Conservation (phyloP, 768 basidiomycete species). For the Hygrophorus pudorinus region DNA sequence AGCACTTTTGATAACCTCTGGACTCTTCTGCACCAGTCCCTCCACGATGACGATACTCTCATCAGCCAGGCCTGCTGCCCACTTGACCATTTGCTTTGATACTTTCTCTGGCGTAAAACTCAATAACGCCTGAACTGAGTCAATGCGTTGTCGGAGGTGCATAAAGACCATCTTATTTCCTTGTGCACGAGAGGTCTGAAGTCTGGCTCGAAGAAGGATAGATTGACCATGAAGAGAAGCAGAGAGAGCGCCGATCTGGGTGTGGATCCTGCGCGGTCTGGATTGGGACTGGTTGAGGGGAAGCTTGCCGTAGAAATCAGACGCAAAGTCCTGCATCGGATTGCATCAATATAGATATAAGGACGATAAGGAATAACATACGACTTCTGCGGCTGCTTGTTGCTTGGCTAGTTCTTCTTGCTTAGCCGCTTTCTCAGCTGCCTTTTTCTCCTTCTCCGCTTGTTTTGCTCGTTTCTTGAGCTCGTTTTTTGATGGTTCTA, state of each 20-base stretch:
- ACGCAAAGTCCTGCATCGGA: conserved; percentile 56
- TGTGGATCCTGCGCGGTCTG: conserved; percentile 49
- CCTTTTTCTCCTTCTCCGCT: conserved; percentile 83
- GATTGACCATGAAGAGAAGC: conserved; percentile 53
- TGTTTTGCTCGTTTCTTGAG: conserved; percentile 88
- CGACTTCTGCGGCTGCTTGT: conserved; percentile 55
- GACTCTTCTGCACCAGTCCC: conserved; percentile 69
- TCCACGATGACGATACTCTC: conserved; percentile 92
- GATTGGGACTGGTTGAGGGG: conserved; percentile 89
- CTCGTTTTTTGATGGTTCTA: conserved; percentile 76
- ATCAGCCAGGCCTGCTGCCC: conserved; percentile 63
- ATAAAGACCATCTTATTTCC: conserved; percentile 96
- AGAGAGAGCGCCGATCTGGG: conserved; percentile 56
- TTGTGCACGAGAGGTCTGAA: conserved; percentile 87
- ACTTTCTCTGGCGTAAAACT: conserved; percentile 61
- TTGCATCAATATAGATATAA: conserved; percentile 5
- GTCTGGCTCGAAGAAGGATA: conserved; percentile 79
- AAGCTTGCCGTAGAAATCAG: conserved; percentile 74
- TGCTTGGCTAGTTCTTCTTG: conserved; percentile 65
- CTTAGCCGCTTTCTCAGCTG: conserved; percentile 76
- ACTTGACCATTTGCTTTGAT: conserved; percentile 97
- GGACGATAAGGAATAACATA: conserved; percentile 18
- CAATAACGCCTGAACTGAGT: conserved; percentile 82
- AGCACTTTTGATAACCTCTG: conserved; percentile 85
- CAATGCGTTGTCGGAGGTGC: conserved; percentile 78